These are phyloP conservation scores for Sindora glabra DNA, from an alignment of 306 rosid genomes.

Conservation along the genomic window DNA sequence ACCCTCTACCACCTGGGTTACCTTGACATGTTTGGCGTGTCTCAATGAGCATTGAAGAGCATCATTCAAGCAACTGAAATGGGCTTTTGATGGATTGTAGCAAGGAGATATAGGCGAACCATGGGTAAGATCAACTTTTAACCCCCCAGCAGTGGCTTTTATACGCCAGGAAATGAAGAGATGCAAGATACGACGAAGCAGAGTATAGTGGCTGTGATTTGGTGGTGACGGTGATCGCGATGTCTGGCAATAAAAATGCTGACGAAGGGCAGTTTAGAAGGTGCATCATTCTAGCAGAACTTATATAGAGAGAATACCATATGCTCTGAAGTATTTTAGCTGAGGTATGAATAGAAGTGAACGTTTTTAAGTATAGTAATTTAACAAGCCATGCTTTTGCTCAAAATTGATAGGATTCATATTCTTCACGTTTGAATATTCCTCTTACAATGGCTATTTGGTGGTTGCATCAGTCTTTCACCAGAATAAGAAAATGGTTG, in stretches of 20 bases:
- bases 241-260: not conserved
- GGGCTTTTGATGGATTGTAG: conserved; percentile 24
- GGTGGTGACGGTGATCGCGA: not conserved
- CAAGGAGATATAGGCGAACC: conserved; percentile 47
- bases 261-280: not conserved
- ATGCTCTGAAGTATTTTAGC: too few species aligned
- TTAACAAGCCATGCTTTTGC: not conserved
- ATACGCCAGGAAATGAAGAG: not conserved
- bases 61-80: conserved; percentile 13
- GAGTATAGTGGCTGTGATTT: not conserved
- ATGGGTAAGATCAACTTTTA: conserved; percentile 26
- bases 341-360: too few species aligned
- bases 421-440: not conserved
- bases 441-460: too few species aligned
- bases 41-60: conserved; percentile 44
- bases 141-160: not conserved
- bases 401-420: not conserved
- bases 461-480: too few species aligned
- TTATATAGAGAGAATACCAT: not conserved
- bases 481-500: too few species aligned
- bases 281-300: not conserved
- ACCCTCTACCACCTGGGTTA: conserved; percentile 31
- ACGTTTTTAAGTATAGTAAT: too few species aligned
- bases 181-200: not conserved
- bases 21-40: conserved; percentile 1